Evolutionary conservation across 148 eudicot species (phyloP), one percentile per base, ranked within the genome.

Genomic region (Rheum nobile): DNA sequence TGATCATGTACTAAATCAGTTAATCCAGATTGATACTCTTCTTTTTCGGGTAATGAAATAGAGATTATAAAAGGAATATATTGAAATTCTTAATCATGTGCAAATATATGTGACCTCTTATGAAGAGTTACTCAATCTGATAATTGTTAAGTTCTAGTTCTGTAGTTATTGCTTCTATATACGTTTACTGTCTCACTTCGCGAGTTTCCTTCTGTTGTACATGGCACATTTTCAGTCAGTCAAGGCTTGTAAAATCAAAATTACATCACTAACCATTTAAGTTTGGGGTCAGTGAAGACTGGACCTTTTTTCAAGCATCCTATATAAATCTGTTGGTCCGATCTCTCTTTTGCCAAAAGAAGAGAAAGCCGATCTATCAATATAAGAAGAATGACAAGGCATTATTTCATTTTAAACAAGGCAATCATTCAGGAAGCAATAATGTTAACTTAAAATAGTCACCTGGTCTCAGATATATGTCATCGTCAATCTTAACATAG

Each of bases 301-400:
- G 96, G 96, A 77, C 98, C 98, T 72, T 91, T 95, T 72, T 95
- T 95, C 97, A 95, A 81, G 85, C 98, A 95, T 59, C 98, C 98
- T 74, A 95, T 85, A 76, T 95, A 95, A 43, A 97, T 95, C 80
- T 88, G 96, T 37, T 93, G 87, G 75, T 90, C 86, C 47, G 91
- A 38, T 52, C 98, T 85, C 48, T 95, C 96, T 83, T 88, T 91
- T 4, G 96, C 98, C 82, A 95, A 81, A 74, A 95, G 93, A 35
- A 90, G 84, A 3, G 97, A 88, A 78, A 95, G 96, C 1, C 98
- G 90, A 82, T 95, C 98, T 95, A 78, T 28, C 75, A 76, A 68
- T 34, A n/a, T 38, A 24, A 67, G 8, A 24, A 67, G 22, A 74
- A 71, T 78, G 48, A 28, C 12, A 69, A 75, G 22, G 47, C 35